Base-by-base conservation (phyloP, 345 rosid genomes). In the Melastoma malabathricum region DNA sequence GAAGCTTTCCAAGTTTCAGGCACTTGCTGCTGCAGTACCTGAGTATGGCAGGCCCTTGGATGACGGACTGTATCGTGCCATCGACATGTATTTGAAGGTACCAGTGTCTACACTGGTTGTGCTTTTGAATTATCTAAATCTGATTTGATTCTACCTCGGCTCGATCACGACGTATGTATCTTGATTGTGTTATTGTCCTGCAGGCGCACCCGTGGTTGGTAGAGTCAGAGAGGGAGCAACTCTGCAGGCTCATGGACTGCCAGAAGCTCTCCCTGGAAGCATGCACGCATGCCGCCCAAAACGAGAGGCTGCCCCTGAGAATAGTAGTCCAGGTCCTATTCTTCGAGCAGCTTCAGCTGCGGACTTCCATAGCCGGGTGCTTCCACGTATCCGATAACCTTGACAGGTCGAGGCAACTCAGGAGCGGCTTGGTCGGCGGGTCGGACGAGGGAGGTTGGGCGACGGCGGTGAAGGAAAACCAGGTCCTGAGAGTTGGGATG, bases 321-420 rank as follows among this genome's bases (percentile, higher is more conserved):
- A 64, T 87, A 60, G 74, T 92, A 1, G 90, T 87, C 18, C 97
- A 84, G 70, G 96, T 92, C 64, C 83, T 92, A 60, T 92, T 92
- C 83, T 92, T 92, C 31, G 98, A 92, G 84, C 98, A 92, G 82
- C 98, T 87, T 56, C 98, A 92, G 80, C 96, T 92, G 18, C 71
- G 95, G 72, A 92, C 93, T 44, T 87, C 97, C 29, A 86, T 92
- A 17, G 97, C 98, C 0, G 95, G 98, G 39, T 92, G 98, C 70
- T 81, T 92, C 64, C 73, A 82, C 43, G 95, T 86, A 49, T 90
- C 98, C 15, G 98, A 87, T 64, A 87, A 87, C 68, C 93, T 87
- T 0, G 98, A 92, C 13, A 86, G 84, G 55, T 83, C 98, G 51
- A 82, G 97, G 58, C 89, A 82, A 60, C 52, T 84, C 61, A 76